Evolutionary conservation across 2,329 filamentous ascomycete genomes (phyloP).

Genomic region (Scolecobasidium constrictum): DNA sequence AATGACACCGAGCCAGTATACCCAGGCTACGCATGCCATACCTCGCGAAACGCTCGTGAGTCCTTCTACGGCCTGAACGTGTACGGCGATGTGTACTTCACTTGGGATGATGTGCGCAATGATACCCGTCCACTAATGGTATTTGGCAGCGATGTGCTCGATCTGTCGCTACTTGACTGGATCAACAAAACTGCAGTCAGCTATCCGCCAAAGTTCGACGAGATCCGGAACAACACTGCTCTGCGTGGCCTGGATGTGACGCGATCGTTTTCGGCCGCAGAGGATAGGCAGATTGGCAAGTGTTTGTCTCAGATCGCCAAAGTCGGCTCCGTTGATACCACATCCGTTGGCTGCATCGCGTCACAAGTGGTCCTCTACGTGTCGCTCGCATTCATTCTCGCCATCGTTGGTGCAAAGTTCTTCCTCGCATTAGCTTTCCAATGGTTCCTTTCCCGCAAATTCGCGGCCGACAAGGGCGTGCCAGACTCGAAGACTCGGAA

Average conservation of each 20-base stretch:
- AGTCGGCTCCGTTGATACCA: constrained; percentile 90
- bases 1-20: constrained; percentile 70
- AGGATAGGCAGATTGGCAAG: constrained; percentile 71
- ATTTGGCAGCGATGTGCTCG: constrained; percentile 87
- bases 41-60: constrained; percentile 54
- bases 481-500: constrained; percentile 74
- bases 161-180: constrained; percentile 80
- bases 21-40: constrained; percentile 82
- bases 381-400: constrained; percentile 80
- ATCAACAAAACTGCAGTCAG: constrained; percentile 74
- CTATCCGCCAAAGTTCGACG: constrained; percentile 66
- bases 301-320: constrained; percentile 92
- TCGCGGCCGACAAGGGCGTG: constrained; percentile 62
- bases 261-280: constrained; percentile 66
- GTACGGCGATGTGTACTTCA: constrained; percentile 89
- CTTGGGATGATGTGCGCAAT: constrained; percentile 90
- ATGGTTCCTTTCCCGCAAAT: constrained; percentile 87
- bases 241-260: constrained; percentile 83
- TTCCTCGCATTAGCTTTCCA: constrained; percentile 83
- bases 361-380: constrained; percentile 95
- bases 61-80: constrained; percentile 63
- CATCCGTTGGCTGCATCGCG: constrained; percentile 93
- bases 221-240: constrained; percentile 59
- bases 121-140: constrained; percentile 80
- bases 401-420: constrained; percentile 80